Percentiles rank a stretch among this genome's conserved stretches.
Conservation (phyloP, 495 filamentous ascomycete genomes). For the Corynascus novoguineensis region DNA sequence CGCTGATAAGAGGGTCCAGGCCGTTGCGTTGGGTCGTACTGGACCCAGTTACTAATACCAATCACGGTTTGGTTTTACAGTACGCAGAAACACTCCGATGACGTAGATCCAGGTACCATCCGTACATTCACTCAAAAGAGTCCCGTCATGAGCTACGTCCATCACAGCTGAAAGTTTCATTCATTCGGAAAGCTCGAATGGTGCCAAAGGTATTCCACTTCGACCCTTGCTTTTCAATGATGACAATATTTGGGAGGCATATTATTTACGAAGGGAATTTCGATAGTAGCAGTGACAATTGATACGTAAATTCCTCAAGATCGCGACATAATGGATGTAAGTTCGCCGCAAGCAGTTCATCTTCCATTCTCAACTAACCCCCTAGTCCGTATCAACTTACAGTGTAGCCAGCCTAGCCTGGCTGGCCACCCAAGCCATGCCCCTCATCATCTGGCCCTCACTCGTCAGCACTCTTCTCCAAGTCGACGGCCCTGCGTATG, state of each 20-base stretch:
- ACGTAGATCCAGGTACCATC: too few species aligned
- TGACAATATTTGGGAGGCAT: too few species aligned
- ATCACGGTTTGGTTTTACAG: slow-evolving; percentile 8
- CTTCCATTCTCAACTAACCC: background rate
- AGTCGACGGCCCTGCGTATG: slow-evolving; percentile 30
- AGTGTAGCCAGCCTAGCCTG: slow-evolving; percentile 61
- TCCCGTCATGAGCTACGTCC: too few species aligned
- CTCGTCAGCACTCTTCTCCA: slow-evolving; percentile 53
- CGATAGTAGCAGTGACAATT: too few species aligned
- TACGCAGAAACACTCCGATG: slow-evolving; percentile 10
- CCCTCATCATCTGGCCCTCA: slow-evolving; percentile 58
- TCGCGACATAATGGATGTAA: slow-evolving; percentile 14
- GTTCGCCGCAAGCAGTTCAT: background rate
- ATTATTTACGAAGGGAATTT: too few species aligned
- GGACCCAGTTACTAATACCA: too few species aligned
- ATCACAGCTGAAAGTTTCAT: too few species aligned
- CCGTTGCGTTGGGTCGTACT: slow-evolving; percentile 6
- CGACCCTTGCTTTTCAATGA: too few species aligned
- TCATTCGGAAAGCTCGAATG: too few species aligned
- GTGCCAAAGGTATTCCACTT: too few species aligned
- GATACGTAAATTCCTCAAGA: too few species aligned
- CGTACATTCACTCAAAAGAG: too few species aligned
- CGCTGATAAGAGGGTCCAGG: slow-evolving; percentile 9
- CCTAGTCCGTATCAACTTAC: slow-evolving; percentile 62
- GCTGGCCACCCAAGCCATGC: slow-evolving; percentile 60